Evolutionary conservation across 768 basidiomycete genomes (phyloP).

Genomic region (Kwoniella heveanensis): DNA sequence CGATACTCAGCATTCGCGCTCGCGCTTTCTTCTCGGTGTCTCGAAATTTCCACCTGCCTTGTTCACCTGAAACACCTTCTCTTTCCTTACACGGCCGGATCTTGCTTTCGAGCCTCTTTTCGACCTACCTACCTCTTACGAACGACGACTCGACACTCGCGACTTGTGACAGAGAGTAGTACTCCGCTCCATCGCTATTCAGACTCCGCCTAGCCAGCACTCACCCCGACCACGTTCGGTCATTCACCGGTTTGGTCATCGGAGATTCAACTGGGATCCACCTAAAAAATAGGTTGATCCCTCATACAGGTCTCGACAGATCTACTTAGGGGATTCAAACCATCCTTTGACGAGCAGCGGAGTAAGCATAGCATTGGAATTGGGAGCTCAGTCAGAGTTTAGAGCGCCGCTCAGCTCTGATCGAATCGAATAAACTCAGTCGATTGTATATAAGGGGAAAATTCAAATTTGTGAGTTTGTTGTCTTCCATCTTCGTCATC

Average conservation of each 20-base stretch:
- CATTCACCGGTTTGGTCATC: not conserved
- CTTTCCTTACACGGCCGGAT: not conserved
- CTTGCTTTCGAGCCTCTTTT: not conserved
- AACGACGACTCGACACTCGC: not conserved
- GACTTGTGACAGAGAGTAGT: not conserved
- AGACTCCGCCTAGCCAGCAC: not conserved
- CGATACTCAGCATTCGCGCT: too few species aligned
- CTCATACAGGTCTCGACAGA: not conserved
- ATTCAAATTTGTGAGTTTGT: slow-evolving; percentile 7
- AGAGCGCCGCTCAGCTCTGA: slow-evolving; percentile 9
- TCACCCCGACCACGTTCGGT: not conserved
- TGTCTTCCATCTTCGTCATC: slow-evolving; percentile 1
- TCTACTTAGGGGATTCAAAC: not conserved
- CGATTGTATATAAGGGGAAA: slow-evolving; percentile 5
- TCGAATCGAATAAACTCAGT: slow-evolving; percentile 1
- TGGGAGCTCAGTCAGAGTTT: slow-evolving; percentile 13
- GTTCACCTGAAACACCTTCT: not conserved
- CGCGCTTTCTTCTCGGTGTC: too few species aligned
- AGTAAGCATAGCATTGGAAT: not conserved
- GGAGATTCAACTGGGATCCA: not conserved
- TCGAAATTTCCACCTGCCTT: not conserved
- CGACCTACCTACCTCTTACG: too few species aligned
- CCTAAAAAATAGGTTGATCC: too few species aligned
- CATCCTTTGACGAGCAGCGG: not conserved
- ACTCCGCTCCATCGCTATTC: slow-evolving; percentile 1